Evolutionary conservation across 345 rosid genomes (phyloP), one percentile per base, ranked within the genome.

Genomic region (Boechera retrofracta): DNA sequence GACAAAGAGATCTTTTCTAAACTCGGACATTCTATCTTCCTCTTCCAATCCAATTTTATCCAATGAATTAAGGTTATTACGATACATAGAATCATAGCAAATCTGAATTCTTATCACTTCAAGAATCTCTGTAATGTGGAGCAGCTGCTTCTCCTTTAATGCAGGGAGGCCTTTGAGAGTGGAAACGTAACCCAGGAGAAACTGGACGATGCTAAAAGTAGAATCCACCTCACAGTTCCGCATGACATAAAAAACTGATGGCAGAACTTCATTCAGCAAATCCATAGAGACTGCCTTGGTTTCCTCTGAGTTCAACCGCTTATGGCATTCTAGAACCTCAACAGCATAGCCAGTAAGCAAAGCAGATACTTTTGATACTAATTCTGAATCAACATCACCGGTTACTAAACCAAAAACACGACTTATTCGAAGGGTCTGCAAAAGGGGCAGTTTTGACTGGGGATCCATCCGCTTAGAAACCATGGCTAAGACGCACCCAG

Each of bases 401-500:
- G 89, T 77, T 32, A 86, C 78, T 82, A 95, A 83, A 60, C 87
- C 80, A 64, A 89, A 89, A 74, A 92, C 91, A 64, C 87, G 84
- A 67, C 82, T 81, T 63, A 95, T 86, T 55, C 81, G 88, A 59
- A 95, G 90, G 54, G 83, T 85, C 77, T 87, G 85, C 85, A 95
- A 78, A 65, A 92, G 89, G n/a, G 83, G 71, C 55, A 95, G 71
- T 71, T 95, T 95, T 2, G 87, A 70, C 62, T 80, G 91, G 1
- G 86, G 87, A 38, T 95, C 98, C 99, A 95, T 95, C 76, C 97
- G 69, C 86, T 95, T 95, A 39, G 89, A 88, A 75, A 87, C 94
- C 64, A 91, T 92, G 13, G 98, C 96, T 80, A 87, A 83, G 49
- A 92, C 79, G 75, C 97, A 95, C 48, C 96, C 88, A 35, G 85